These are phyloP conservation scores for Paradendryphiella salina DNA, from an alignment of 2,329 filamentous ascomycete species.

Conservation along the genomic window DNA sequence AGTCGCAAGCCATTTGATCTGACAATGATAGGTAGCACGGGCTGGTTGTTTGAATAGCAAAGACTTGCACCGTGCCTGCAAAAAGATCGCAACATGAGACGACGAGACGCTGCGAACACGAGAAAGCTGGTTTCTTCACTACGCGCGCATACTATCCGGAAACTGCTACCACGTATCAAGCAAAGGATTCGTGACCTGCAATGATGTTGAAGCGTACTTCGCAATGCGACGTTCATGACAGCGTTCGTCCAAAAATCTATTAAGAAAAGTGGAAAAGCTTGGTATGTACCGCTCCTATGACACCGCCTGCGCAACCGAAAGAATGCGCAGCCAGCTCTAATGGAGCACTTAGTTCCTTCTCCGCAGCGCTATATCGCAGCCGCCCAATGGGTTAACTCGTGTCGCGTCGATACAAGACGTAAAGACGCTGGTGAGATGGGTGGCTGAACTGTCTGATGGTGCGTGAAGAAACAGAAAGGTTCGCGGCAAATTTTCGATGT, in stretches of 20 bases:
- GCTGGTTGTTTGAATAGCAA: no score
- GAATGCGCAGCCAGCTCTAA: conserved; percentile 74
- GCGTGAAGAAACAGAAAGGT: conserved; percentile 31
- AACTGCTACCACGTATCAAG: no score
- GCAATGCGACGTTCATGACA: background rate
- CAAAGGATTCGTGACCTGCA: no score
- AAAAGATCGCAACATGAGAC: no score
- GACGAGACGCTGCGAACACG: no score
- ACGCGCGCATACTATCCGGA: no score
- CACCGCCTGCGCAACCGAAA: conserved; percentile 73
- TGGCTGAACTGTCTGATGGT: conserved; percentile 49
- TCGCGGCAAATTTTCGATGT: conserved; percentile 27
- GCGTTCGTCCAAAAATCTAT: background rate
- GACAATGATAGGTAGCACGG: no score
- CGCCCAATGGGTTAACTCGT: conserved; percentile 41
- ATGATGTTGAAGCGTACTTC: no score
- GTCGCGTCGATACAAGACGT: conserved; percentile 45
- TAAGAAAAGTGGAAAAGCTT: background rate
- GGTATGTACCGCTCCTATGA: conserved; percentile 80
- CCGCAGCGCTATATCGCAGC: conserved; percentile 64
- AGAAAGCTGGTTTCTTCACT: no score
- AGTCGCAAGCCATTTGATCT: no score
- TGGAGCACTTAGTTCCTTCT: conserved; percentile 63
- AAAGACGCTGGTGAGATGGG: conserved; percentile 44
- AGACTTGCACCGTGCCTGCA: no score